Percentiles rank a stretch among this genome's conserved stretches.
phyloP scores from a whole-genome alignment of 768 basidiomycete species.

The Leccinum boreale region DNA sequence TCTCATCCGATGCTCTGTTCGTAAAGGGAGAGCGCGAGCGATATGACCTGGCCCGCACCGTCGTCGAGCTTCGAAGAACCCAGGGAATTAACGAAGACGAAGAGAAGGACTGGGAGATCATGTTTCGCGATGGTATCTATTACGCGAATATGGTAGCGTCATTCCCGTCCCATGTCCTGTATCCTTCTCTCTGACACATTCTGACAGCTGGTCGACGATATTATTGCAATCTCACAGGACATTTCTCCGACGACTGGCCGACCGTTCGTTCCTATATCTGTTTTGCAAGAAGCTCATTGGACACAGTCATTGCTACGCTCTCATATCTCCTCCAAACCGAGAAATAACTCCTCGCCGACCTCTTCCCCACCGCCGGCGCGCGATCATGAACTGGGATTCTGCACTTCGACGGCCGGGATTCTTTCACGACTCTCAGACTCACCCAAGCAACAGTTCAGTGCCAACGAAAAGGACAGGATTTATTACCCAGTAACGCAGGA shows the following conservation, averaged over 20 bases:
- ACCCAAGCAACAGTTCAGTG: slow-evolving; percentile 7
- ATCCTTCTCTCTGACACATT: background rate
- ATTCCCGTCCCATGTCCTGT: background rate
- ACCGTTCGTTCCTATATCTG: slow-evolving; percentile 63
- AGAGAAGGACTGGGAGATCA: slow-evolving; percentile 62
- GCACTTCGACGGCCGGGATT: slow-evolving; percentile 53
- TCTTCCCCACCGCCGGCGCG: slow-evolving; percentile 35
- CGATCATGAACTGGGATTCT: slow-evolving; percentile 68
- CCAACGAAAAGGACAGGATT: slow-evolving; percentile 28
- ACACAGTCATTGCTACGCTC: slow-evolving; percentile 63
- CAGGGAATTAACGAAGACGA: slow-evolving; percentile 55
- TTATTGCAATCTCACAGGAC: slow-evolving; percentile 71
- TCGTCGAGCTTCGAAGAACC: slow-evolving; percentile 70
- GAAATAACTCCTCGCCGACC: slow-evolving; percentile 26
- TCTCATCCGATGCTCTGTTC: slow-evolving; percentile 80
- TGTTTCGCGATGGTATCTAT: slow-evolving; percentile 79
- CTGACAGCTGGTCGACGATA: slow-evolving; percentile 72
- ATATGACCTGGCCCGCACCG: slow-evolving; percentile 71
- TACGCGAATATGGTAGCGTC: slow-evolving; percentile 78
- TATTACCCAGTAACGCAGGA: slow-evolving; percentile 70
- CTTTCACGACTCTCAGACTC: slow-evolving; percentile 27
- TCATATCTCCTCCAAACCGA: slow-evolving; percentile 45
- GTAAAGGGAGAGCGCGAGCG: slow-evolving; percentile 73
- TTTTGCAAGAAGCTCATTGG: slow-evolving; percentile 82
- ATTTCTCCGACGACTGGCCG: slow-evolving; percentile 66